Base-by-base conservation (phyloP, 306 rosid species). In the Rosa persica region DNA sequence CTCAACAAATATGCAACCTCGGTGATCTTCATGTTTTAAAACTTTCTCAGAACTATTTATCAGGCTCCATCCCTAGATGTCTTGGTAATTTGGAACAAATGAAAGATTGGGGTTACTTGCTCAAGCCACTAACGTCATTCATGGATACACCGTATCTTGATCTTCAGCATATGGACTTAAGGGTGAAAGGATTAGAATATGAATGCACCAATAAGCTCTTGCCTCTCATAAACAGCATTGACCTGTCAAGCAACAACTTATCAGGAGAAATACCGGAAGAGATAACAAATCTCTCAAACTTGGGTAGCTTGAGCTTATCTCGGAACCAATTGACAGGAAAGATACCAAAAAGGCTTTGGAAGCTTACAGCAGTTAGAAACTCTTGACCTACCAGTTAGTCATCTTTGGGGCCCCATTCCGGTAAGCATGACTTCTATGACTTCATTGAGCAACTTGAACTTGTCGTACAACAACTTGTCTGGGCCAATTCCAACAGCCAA, bases 341-440 rank as follows among this genome's bases (percentile, higher is more conserved):
- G 12, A 75, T 81, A 12, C 78, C 74, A 6, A 1, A 1, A 13
- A 12, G 19, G 42, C 13, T 13, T 81, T 0, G 72, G 76, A 13
- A 27, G 62, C 0, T 19, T 81, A 19, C 34, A 46, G 5, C 22
- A 17, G 38, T 6, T 81, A 3, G 66, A 76, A 5, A 64, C 75
- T 23, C 61, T 76, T 27, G 81, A 81, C 48, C 69, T 81, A 22
- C 77, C 85, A 0, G 12, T n/a, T 12, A 81, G 75, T 48, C 76
- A 58, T 15, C 74, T 81, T 8, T 52, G n/a, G 8, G 67, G 84
- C 11, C 16, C 42, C 12, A 81, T 81, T 23, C 80, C 76, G n/a
- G 1, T 15, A 16, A 69, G 76, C 60, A 51, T 81, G 25, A 27
- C 75, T 22, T 39, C 55, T 8, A 42, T 69, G 34, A 68, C 47